These are phyloP conservation scores for Fusarium sp. DNA, from an alignment of 2,329 filamentous ascomycete genomes.

Conservation along the genomic window DNA sequence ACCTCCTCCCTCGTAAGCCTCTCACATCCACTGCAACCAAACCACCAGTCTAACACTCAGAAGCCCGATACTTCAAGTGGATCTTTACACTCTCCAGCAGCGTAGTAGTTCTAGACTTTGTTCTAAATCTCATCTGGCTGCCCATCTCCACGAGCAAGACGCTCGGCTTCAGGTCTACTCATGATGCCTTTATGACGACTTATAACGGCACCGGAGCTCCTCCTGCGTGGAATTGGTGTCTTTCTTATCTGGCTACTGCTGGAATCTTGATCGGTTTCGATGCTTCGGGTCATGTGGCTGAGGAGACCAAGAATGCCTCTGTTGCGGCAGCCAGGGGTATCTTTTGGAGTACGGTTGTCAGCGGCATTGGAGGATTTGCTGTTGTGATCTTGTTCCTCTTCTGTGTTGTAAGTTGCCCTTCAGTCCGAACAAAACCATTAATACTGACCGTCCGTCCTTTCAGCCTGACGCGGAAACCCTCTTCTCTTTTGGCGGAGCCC, in stretches of 20 bases:
- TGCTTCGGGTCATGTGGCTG: constrained; percentile 66
- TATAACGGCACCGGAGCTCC: constrained; percentile 65
- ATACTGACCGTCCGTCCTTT: rapidly evolving
- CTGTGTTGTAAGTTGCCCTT: constrained; percentile 54
- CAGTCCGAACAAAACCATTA: rapidly evolving
- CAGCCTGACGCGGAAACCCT: constrained; percentile 61
- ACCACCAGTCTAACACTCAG: neutral
- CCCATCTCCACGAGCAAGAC: constrained; percentile 64
- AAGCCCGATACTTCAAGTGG: constrained; percentile 55
- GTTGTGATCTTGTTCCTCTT: constrained; percentile 67
- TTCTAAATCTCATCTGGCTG: constrained; percentile 67
- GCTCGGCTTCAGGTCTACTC: constrained; percentile 64
- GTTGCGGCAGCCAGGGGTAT: constrained; percentile 65
- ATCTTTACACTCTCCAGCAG: constrained; percentile 60
- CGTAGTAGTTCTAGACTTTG: constrained; percentile 64
- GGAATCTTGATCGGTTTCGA: constrained; percentile 68
- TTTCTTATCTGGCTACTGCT: constrained; percentile 67
- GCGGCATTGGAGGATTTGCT: constrained; percentile 62
- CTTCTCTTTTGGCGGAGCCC: constrained; percentile 61
- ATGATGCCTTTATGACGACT: constrained; percentile 67
- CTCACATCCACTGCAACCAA: too few species aligned
- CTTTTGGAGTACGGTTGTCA: constrained; percentile 66
- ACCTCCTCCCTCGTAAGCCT: constrained; percentile 58
- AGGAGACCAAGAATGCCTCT: constrained; percentile 66
- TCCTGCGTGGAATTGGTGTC: constrained; percentile 68